Base-by-base conservation (phyloP, 805 yeast species). In the Saccharomycopsis sp. region DNA sequence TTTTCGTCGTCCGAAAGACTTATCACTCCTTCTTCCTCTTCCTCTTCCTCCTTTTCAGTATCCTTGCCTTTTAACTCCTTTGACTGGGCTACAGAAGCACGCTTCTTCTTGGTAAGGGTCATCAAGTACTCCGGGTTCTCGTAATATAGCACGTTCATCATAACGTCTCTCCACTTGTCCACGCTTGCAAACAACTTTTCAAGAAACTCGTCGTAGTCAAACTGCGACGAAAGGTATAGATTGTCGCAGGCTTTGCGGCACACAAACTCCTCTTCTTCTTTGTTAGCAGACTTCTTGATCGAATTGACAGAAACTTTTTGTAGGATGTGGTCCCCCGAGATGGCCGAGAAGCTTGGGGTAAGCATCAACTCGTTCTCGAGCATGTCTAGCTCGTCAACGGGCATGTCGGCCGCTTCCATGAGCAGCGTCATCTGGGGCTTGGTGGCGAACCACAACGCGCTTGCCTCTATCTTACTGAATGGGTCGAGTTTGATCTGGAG, bases 231-330 rank as follows among this genome's bases (percentile, higher is more conserved):
- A 4, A 56, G 61, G 1, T 60, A 63, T 5, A 51, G 51, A 9
- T 58, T 53, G 48, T 67, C 69, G 40, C 66, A 53, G n/a, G 67
- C 68, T 42, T 69, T 53, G 34, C 65, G 52, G 46, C 74, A 69
- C 19, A 67, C 48, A 41, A 57, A 71, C 3, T 62, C 55, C 4
- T 54, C 42, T 15, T 54, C 54, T 3, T 50, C 23, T 32, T 57
- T 54, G n/a, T 20, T 30, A 6, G 9, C 36, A n/a, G 25, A 36
- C 13, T 34, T 30, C 12, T 17, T 9, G 8, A 8, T 5, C 10
- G 32, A 25, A 10, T 18, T 21, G 23, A 46, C 44, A 4, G 21
- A 21, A 8, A 46, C 42, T 21, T 39, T 39, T 13, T 22, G 22
- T 13, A 38, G 18, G 6, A 46, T 26, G 19, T 39, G 30, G 9